A percentile compares a stretch with the other conserved stretches of the same genome.
phyloP scores from a whole-genome alignment of 768 basidiomycete species.

The Gelatoporia subvermispora region DNA sequence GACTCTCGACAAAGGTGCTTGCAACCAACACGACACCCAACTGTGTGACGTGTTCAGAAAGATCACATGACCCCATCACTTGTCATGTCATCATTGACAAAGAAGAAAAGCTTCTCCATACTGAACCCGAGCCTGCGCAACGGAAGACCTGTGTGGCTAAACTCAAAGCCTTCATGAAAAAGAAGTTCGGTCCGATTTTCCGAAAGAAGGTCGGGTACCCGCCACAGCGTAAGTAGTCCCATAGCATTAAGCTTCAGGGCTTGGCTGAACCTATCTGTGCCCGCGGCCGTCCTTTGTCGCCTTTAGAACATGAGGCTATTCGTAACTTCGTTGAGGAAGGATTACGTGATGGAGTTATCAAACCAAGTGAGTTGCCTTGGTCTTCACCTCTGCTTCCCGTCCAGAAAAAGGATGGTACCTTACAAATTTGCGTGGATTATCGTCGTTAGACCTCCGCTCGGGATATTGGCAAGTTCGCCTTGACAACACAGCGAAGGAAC shows the following conservation, averaged over 20 bases:
- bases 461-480: no score
- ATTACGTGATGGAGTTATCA: conserved; percentile 32
- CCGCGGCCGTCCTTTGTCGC: not conserved
- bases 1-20: no score
- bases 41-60: no score
- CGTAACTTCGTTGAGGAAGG: no score
- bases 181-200: not conserved
- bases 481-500: no score
- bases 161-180: not conserved
- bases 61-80: no score
- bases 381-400: conserved; percentile 27
- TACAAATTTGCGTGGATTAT: conserved; percentile 32
- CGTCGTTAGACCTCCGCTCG: conserved; percentile 36
- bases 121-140: no score
- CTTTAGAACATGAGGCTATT: no score
- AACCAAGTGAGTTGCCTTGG: conserved; percentile 36
- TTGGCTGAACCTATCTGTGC: not conserved
- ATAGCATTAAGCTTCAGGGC: no score
- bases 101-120: no score
- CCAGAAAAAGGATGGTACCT: conserved; percentile 33
- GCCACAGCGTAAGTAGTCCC: not conserved
- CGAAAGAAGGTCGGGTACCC: not conserved
- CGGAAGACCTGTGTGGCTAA: no score
- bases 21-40: no score
- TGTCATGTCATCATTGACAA: not conserved